Percentiles rank a stretch among this genome's conserved stretches.
phyloP scores from a whole-genome alignment of 2,329 filamentous ascomycete species.

The Trichoderma citrinoviride region DNA sequence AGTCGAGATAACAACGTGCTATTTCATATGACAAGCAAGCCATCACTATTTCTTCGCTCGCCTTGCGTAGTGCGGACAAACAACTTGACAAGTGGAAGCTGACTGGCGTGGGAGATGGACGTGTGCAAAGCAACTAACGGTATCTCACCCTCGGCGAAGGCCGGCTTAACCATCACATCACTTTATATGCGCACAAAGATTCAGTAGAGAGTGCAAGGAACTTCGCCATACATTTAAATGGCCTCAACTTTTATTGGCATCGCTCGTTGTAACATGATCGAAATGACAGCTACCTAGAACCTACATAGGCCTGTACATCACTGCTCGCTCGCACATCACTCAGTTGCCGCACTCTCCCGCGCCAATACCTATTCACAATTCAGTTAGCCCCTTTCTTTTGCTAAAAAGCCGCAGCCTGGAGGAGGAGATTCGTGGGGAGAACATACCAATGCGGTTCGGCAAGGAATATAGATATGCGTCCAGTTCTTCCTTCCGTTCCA shows the following conservation, averaged over 20 bases:
- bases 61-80: too few species aligned
- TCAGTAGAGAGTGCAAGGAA: too few species aligned
- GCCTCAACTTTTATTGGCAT: background rate
- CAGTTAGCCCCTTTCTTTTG: background rate
- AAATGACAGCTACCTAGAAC: background rate
- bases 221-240: background rate
- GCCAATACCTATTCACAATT: slow-evolving; percentile 8
- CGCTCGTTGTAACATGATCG: background rate
- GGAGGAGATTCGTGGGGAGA: too few species aligned
- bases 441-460: slow-evolving; percentile 75
- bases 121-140: too few species aligned
- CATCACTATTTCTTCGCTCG: too few species aligned
- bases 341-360: background rate
- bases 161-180: background rate
- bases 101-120: too few species aligned
- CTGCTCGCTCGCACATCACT: background rate
- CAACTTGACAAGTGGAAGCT: too few species aligned
- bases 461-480: slow-evolving; percentile 86
- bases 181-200: too few species aligned
- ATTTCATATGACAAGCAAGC: too few species aligned
- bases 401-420: background rate
- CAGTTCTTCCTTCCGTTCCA: slow-evolving; percentile 93
- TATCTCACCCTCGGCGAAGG: too few species aligned
- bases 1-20: too few species aligned
- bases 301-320: background rate